A percentile compares a stretch with the other conserved stretches of the same genome.
Evolutionary conservation across 176 grass and related monocot species (phyloP).

Genomic region (Chrysopogon serrulatus): DNA sequence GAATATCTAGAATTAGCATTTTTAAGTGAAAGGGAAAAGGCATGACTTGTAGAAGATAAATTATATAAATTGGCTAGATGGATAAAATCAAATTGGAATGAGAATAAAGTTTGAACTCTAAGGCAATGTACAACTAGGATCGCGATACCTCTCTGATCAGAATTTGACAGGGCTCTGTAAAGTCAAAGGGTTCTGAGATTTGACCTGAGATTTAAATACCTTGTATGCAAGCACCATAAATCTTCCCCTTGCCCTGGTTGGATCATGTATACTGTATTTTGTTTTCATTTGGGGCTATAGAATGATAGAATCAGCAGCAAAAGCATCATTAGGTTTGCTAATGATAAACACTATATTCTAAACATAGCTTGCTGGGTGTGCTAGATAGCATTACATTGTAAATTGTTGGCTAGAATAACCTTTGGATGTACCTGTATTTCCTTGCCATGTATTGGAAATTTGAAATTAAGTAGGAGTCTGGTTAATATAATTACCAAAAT

Average conservation of each 20-base stretch:
- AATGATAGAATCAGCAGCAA: constrained; percentile 16
- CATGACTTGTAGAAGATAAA: background rate
- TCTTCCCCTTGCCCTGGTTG: background rate
- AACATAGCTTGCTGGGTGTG: background rate
- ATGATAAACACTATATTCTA: constrained; percentile 5
- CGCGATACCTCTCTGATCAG: background rate
- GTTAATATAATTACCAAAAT: constrained; percentile 3
- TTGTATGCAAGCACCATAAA: background rate
- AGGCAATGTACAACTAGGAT: background rate
- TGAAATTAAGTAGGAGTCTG: constrained; percentile 12
- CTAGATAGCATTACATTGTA: constrained; percentile 12
- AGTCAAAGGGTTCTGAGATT: background rate
- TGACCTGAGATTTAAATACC: background rate
- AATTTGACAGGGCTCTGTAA: background rate
- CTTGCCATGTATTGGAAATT: background rate
- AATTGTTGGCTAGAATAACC: constrained; percentile 21
- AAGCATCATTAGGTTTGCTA: background rate
- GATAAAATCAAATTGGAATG: background rate
- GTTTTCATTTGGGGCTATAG: background rate
- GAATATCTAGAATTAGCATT: background rate
- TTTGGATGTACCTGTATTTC: background rate
- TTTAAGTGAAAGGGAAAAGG: background rate
- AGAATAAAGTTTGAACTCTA: background rate
- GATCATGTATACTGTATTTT: background rate
- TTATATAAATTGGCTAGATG: background rate